A percentile compares a stretch with the other conserved stretches of the same genome.
phyloP scores from a whole-genome alignment of 768 basidiomycete species.

The Pleurotus sapidus region DNA sequence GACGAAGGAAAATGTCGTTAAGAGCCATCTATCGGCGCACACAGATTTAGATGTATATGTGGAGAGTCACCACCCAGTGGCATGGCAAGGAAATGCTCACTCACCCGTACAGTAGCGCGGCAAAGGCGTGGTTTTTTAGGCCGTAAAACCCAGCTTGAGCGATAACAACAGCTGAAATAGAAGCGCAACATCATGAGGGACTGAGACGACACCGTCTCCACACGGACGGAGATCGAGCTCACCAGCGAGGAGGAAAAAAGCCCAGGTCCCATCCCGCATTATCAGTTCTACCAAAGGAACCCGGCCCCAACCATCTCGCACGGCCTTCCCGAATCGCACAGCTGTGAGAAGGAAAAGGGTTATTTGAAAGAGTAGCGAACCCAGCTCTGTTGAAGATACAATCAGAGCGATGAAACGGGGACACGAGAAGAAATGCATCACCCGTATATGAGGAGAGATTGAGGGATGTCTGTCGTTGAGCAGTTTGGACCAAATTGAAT shows the following conservation, averaged over 20 bases:
- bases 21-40: conserved; percentile 24
- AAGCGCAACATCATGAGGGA: not conserved
- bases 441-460: not conserved
- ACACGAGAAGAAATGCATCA: not conserved
- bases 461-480: not conserved
- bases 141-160: conserved; percentile 23
- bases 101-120: conserved; percentile 29
- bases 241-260: conserved; percentile 33
- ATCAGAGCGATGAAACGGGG: too few relatives aligned
- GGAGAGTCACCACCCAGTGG: too few relatives aligned
- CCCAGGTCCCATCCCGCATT: conserved; percentile 33
- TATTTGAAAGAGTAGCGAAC: conserved; percentile 2
- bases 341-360: not conserved
- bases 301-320: conserved; percentile 28
- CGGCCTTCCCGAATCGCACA: conserved; percentile 9
- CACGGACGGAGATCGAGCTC: not conserved
- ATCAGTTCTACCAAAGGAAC: conserved; percentile 31
- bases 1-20: conserved; percentile 31
- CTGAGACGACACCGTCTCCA: too few relatives aligned
- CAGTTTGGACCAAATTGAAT: conserved; percentile 32
- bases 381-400: not conserved
- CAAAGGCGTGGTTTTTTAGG: conserved; percentile 20
- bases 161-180: conserved; percentile 8
- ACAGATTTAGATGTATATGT: too few relatives aligned
- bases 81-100: not conserved